A percentile compares a stretch with the other conserved stretches of the same genome.
Evolutionary conservation across 495 filamentous ascomycete genomes (phyloP).

Genomic region (Penicillium longicatenatum): DNA sequence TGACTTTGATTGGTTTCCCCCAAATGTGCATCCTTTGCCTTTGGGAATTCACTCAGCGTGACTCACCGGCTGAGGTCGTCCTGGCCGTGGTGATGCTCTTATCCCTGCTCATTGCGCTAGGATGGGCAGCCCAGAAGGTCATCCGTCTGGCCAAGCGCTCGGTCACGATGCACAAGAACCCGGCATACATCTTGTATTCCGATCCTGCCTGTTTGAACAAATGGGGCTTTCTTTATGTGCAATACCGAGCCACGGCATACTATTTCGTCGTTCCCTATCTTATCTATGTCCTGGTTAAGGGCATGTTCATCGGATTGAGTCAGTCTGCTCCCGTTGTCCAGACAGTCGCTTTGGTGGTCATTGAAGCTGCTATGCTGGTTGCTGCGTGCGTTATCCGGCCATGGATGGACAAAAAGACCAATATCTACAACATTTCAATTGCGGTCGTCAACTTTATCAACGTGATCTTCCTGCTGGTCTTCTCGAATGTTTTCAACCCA

Average conservation of each 20-base stretch:
- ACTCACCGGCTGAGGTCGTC: slow-evolving; percentile 86
- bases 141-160: slow-evolving; percentile 86
- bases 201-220: slow-evolving; percentile 92
- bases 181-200: slow-evolving; percentile 95
- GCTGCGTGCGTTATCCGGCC: slow-evolving; percentile 78
- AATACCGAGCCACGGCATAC: slow-evolving; percentile 95
- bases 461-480: slow-evolving; percentile 80
- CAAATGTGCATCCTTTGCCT: slow-evolving; percentile 90
- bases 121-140: slow-evolving; percentile 88
- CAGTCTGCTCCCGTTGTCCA: slow-evolving; percentile 76
- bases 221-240: slow-evolving; percentile 98
- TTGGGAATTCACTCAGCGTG: slow-evolving; percentile 87
- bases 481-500: slow-evolving; percentile 81
- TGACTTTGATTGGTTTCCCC: slow-evolving; percentile 89
- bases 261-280: slow-evolving; percentile 91
- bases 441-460: slow-evolving; percentile 89
- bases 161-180: slow-evolving; percentile 90
- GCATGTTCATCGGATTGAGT: slow-evolving; percentile 85
- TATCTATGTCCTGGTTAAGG: slow-evolving; percentile 78
- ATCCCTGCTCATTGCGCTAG: slow-evolving; percentile 75
- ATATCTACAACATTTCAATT: slow-evolving; percentile 95
- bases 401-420: slow-evolving; percentile 99
- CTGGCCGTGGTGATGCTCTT: slow-evolving; percentile 89
- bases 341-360: slow-evolving; percentile 80
- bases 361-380: slow-evolving; percentile 83